Evolutionary conservation across 2,329 filamentous ascomycete genomes (phyloP).

Genomic region (Monosporascus sp.): DNA sequence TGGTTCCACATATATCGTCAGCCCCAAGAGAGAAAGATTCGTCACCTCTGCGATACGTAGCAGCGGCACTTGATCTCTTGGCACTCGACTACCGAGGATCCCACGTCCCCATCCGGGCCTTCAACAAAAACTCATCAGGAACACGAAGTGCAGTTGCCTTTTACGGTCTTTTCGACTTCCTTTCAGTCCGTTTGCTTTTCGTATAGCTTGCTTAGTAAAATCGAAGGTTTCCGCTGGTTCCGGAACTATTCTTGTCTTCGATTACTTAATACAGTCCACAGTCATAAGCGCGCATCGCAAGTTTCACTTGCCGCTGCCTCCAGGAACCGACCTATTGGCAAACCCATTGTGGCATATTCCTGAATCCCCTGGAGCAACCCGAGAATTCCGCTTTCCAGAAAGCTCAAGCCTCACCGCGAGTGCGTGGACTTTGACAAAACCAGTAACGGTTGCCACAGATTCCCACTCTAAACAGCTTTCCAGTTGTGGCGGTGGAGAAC

Average conservation of each 20-base stretch:
- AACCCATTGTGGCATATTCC: background rate
- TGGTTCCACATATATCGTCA: background rate
- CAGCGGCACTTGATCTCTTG: background rate
- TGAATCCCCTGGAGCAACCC: background rate
- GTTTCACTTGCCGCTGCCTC: background rate
- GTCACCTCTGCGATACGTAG: background rate
- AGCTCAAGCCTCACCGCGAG: background rate
- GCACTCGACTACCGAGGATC: background rate
- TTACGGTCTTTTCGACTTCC: slow-evolving; percentile 2
- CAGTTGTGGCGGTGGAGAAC: background rate
- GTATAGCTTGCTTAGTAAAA: slow-evolving; percentile 1
- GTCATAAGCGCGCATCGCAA: slow-evolving; percentile 5
- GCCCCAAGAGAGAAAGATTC: background rate
- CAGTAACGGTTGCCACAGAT: background rate
- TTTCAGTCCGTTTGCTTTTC: slow-evolving; percentile 9
- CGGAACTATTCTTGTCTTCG: slow-evolving; percentile 16
- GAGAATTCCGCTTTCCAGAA: background rate
- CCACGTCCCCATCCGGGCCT: background rate
- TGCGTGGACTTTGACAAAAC: background rate
- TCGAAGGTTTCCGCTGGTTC: slow-evolving; percentile 24
- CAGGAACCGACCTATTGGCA: background rate
- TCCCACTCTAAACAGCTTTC: background rate
- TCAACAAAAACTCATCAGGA: background rate
- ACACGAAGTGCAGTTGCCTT: background rate
- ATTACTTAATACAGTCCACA: slow-evolving; percentile 8